phyloP scores from a whole-genome alignment of 768 basidiomycete genomes.

The Collybia sordida region DNA sequence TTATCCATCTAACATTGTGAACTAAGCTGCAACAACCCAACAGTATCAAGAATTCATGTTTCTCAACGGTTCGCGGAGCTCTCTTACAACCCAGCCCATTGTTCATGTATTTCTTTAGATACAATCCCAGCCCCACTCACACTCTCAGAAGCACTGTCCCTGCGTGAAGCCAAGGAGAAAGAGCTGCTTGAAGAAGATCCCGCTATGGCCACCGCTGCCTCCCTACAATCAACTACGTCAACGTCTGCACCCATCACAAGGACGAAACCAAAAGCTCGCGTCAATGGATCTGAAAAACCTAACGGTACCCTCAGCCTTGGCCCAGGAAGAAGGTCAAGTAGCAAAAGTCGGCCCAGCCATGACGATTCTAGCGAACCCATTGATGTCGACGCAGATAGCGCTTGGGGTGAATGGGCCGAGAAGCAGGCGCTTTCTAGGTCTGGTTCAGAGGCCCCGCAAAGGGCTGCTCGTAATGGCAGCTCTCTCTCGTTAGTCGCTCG shows the following conservation, averaged over 20 bases:
- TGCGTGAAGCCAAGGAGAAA: constrained; percentile 51
- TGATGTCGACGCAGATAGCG: constrained; percentile 5
- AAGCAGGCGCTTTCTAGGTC: constrained; percentile 10
- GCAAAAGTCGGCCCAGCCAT: constrained; percentile 4
- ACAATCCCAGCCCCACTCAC: constrained; percentile 65
- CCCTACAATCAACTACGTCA: constrained; percentile 21
- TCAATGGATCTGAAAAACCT: constrained; percentile 32
- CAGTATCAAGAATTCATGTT: constrained; percentile 73
- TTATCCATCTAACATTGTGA: constrained; percentile 6
- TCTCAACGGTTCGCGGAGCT: constrained; percentile 49
- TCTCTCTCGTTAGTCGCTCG: constrained; percentile 22
- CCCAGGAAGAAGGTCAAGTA: constrained; percentile 9
- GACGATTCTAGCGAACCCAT: neutral
- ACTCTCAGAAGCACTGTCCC: constrained; percentile 57
- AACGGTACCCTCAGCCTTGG: constrained; percentile 15
- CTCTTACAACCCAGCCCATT: constrained; percentile 1
- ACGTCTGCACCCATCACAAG: constrained; percentile 19
- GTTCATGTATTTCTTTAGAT: constrained; percentile 36
- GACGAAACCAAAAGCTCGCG: constrained; percentile 37
- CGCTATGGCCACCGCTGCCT: constrained; percentile 26
- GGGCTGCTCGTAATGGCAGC: constrained; percentile 16
- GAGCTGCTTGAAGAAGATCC: constrained; percentile 62
- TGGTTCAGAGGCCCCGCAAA: neutral
- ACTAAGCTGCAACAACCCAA: constrained; percentile 49
- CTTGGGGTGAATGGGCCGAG: constrained; percentile 15